These are phyloP conservation scores for Cladosporium sphaerospermum DNA, from an alignment of 2,329 filamentous ascomycete genomes.

Conservation along the genomic window DNA sequence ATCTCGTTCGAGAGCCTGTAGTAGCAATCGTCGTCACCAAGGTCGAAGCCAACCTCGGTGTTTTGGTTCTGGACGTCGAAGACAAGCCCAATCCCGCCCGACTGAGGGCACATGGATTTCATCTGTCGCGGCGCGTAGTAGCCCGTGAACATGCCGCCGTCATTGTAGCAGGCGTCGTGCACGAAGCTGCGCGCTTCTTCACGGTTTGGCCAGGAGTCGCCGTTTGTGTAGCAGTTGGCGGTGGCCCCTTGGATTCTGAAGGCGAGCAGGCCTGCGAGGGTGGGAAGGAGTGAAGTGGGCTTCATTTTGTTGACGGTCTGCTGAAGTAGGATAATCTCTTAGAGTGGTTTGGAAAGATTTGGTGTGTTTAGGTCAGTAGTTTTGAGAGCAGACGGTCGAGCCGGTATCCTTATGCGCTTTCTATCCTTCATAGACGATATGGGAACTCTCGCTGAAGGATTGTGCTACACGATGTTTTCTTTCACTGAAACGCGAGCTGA, in stretches of 20 bases:
- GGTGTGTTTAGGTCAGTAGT: too few relatives aligned
- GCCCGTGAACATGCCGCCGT: slow-evolving; percentile 17
- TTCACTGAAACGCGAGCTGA: too few relatives aligned
- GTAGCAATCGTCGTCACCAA: slow-evolving; percentile 15
- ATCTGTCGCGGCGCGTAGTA: slow-evolving; percentile 13
- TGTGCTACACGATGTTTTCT: too few relatives aligned
- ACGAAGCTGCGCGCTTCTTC: slow-evolving; percentile 11
- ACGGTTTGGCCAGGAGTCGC: slow-evolving; percentile 11
- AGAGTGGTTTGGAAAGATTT: too few relatives aligned
- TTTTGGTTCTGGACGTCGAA: slow-evolving; percentile 16
- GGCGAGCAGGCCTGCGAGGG: not conserved
- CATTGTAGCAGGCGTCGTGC: slow-evolving; percentile 12
- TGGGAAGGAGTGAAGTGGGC: not conserved
- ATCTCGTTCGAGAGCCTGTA: slow-evolving; percentile 14
- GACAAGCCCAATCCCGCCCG: slow-evolving; percentile 7
- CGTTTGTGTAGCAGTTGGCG: slow-evolving; percentile 11
- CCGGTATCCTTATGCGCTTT: too few relatives aligned
- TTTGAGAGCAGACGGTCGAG: too few relatives aligned
- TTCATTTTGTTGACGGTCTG: not conserved
- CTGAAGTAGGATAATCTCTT: too few relatives aligned
- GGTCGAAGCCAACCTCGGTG: slow-evolving; percentile 10
- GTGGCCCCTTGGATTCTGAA: not conserved
- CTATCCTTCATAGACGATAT: too few relatives aligned
- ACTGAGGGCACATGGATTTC: slow-evolving; percentile 15
- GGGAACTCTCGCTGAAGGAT: too few relatives aligned